Evolutionary conservation across 2,329 filamentous ascomycete species (phyloP).

Genomic region (Dactylellina haptotyla): DNA sequence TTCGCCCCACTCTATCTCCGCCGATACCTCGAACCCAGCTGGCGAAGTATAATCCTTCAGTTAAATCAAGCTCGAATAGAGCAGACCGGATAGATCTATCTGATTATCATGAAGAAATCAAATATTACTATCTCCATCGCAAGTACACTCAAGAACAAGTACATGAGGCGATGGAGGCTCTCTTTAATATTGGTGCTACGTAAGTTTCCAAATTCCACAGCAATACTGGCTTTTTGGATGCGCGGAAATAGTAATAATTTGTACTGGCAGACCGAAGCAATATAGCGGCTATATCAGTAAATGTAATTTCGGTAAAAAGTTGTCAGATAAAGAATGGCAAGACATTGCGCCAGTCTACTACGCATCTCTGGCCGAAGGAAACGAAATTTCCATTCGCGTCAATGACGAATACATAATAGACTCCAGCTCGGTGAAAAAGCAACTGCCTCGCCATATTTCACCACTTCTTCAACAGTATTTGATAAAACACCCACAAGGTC

Average conservation of each 20-base stretch:
- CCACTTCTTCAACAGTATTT: too few relatives aligned
- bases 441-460: too few relatives aligned
- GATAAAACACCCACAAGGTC: too few relatives aligned
- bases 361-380: not conserved
- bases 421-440: not conserved
- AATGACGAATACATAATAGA: constrained; percentile 3
- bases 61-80: not conserved
- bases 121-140: constrained; percentile 14
- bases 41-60: not conserved
- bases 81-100: not conserved
- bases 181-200: constrained; percentile 19
- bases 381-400: not conserved
- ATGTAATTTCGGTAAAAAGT: not conserved
- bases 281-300: constrained; percentile 5
- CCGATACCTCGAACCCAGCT: not conserved
- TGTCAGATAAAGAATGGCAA: constrained; percentile 3
- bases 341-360: constrained; percentile 6
- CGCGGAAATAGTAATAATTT: not conserved
- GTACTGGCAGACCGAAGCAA: constrained; percentile 2
- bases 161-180: constrained; percentile 5
- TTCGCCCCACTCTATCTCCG: not conserved
- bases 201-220: not conserved
- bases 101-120: constrained; percentile 11
- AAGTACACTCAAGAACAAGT: constrained; percentile 12
- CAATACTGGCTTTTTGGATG: not conserved